Base-by-base conservation (phyloP, 768 basidiomycete genomes). In the Panellus pusillus region DNA sequence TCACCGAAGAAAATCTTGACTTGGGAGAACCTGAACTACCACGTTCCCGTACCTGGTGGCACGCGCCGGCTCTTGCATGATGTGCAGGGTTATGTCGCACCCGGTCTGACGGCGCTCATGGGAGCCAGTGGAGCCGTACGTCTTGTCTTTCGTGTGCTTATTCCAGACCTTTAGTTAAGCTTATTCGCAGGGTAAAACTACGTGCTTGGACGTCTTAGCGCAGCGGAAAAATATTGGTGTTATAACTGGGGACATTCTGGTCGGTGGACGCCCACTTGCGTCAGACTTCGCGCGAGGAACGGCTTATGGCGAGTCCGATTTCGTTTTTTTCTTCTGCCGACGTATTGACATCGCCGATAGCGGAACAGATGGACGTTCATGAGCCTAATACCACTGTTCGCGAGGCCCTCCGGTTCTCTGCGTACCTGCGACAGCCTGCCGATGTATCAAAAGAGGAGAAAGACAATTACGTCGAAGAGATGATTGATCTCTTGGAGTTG, bases 21-120 rank as follows among this genome's bases (percentile, higher is more conserved):
- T 1, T 96, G 91, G 91, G 84, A 89, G 62, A 70, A 74, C 28
- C 70, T 92, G 47, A 87, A 87, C 66, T 95, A 94, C 62, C 76
- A 80, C 61, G 86, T 93, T 0, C 89, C 87, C 1, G 79, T 86
- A 0, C 74, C 82, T 1, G 78, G 78, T 20, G 87, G 87, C 8
- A 75, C 74, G 13, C 75, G 72, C 8, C 77, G 81, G 39, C 74
- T 93, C 9, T 78, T 93, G 35, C 82, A 91, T 61, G 83, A 91
- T 58, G 82, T 93, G 15, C 79, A 76, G 57, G 91, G 91, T 0
- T 93, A 84, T 63, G 88, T 91, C 39, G 87, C 86, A 61, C 93
- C 93, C 9, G 93, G 91, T n/a, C 68, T 93, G 56, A 93, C 92
- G 0, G 93, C 91, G 1, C 76, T 95, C 9, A 92, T 95, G 91